Conservation (phyloP, 2,329 filamentous ascomycete species). For the Lecanicillium sp. region DNA sequence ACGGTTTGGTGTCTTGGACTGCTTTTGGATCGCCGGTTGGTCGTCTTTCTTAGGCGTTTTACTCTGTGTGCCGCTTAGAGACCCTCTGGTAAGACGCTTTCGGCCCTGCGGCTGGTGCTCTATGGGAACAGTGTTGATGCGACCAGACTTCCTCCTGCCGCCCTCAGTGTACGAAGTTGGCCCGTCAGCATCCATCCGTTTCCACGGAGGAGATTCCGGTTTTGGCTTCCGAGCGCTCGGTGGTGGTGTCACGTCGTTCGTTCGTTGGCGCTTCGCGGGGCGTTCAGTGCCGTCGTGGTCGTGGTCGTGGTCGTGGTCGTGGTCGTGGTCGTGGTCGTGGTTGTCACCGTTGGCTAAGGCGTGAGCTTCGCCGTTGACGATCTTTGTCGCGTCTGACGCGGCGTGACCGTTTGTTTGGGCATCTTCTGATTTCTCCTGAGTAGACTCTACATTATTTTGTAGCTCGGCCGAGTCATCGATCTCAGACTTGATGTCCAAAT, state of each 20-base stretch:
- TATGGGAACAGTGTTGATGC: conserved; percentile 50
- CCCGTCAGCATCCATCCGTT: conserved; percentile 73
- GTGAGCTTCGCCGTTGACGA: conserved; percentile 27
- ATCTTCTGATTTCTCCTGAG: background rate
- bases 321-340: conserved; percentile 19
- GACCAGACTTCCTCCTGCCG: conserved; percentile 61
- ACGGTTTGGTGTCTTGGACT: conserved; percentile 15
- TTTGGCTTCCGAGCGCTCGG: conserved; percentile 35
- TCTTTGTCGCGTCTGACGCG: conserved; percentile 14
- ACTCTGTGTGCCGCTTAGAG: conserved; percentile 22
- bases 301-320: conserved; percentile 1
- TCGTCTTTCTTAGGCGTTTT: conserved; percentile 23
- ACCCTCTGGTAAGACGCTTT: conserved; percentile 44
- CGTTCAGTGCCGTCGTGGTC: conserved; percentile 33
- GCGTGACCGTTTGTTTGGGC: conserved; percentile 12
- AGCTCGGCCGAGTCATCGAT: conserved; percentile 6
- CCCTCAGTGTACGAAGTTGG: conserved; percentile 76
- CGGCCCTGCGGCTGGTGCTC: conserved; percentile 42
- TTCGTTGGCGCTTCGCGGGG: conserved; percentile 59
- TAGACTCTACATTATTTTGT: background rate
- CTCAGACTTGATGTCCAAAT: conserved; percentile 17
- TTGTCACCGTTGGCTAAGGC: conserved; percentile 51
- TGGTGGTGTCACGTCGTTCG: conserved; percentile 37
- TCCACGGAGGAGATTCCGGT: conserved; percentile 83
- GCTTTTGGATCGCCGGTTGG: conserved; percentile 4